phyloP scores from a whole-genome alignment of 208 protist species.

The Wallacemonas sp. region DNA sequence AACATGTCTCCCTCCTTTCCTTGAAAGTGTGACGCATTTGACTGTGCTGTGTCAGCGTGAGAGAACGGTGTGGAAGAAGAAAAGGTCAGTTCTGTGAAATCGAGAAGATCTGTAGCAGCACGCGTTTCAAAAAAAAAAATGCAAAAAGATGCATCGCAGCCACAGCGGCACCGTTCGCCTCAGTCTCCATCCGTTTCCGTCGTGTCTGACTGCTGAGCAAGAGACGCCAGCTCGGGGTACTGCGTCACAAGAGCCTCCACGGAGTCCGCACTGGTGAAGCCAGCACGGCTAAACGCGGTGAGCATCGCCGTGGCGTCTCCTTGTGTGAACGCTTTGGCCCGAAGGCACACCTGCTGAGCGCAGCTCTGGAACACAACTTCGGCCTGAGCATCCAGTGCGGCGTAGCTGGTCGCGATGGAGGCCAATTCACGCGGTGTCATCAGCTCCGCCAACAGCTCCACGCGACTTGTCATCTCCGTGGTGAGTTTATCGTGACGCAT shows the following conservation, averaged over 20 bases:
- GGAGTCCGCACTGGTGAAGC: conserved; percentile 28
- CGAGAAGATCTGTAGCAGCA: no score
- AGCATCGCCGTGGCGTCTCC: conserved; percentile 36
- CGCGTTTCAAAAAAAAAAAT: no score
- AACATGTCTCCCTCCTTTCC: no score
- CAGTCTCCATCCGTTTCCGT: no score
- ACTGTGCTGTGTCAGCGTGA: no score
- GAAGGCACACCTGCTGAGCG: conserved; percentile 30
- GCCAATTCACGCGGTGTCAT: conserved; percentile 41
- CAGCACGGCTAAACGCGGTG: conserved; percentile 24
- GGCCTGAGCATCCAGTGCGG: conserved; percentile 22
- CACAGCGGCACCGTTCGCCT: no score
- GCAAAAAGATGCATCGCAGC: no score
- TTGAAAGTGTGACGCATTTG: no score
- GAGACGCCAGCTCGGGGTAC: conserved; percentile 33
- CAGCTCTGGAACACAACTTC: conserved; percentile 47
- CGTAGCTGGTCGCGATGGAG: conserved; percentile 52
- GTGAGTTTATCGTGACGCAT: conserved; percentile 54
- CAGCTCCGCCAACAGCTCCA: conserved; percentile 64
- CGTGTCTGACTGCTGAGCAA: no score
- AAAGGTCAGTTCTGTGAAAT: no score
- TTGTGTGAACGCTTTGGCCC: conserved; percentile 35
- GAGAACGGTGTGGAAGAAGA: no score
- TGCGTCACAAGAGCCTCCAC: conserved; percentile 19
- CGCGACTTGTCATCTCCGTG: conserved; percentile 54